Conservation (phyloP, 352 stramenopile species). For the Phytophthora pisi region DNA sequence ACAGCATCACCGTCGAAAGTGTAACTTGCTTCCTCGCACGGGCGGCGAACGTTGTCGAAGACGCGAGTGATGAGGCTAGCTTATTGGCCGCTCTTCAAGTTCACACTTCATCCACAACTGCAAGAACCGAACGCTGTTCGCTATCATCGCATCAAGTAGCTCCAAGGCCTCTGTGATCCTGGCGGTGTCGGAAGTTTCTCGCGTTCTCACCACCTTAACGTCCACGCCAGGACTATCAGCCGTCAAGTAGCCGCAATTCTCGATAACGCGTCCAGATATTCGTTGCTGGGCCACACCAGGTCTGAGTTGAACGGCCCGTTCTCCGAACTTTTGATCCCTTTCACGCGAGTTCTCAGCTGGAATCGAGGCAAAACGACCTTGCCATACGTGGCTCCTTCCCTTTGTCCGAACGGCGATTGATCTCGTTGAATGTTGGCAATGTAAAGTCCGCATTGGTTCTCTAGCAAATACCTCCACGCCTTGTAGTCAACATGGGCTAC, state of each 20-base stretch:
- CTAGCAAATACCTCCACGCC: not conserved
- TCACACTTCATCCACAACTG: not conserved
- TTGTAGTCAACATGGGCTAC: conserved; percentile 7
- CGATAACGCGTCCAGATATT: conserved; percentile 2
- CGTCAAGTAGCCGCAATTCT: not conserved
- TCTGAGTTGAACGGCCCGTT: not conserved
- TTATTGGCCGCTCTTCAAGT: not conserved
- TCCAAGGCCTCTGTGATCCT: too few relatives aligned
- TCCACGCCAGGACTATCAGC: not conserved
- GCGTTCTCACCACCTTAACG: not conserved
- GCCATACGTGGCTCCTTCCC: too few relatives aligned
- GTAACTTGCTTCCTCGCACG: not conserved
- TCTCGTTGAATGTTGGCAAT: too few relatives aligned
- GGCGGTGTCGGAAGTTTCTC: not conserved
- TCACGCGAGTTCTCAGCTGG: too few relatives aligned
- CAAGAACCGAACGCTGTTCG: not conserved
- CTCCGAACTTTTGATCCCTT: too few relatives aligned
- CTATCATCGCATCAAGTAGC: too few relatives aligned
- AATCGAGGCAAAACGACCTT: too few relatives aligned
- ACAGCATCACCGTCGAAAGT: not conserved
- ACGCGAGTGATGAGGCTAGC: not conserved
- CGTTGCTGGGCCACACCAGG: not conserved
- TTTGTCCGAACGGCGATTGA: too few relatives aligned
- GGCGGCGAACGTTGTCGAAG: not conserved
- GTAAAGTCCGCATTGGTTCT: not conserved